These are phyloP conservation scores for Arthrocladium fulminans DNA, from an alignment of 2,329 filamentous ascomycete species.

Conservation along the genomic window DNA sequence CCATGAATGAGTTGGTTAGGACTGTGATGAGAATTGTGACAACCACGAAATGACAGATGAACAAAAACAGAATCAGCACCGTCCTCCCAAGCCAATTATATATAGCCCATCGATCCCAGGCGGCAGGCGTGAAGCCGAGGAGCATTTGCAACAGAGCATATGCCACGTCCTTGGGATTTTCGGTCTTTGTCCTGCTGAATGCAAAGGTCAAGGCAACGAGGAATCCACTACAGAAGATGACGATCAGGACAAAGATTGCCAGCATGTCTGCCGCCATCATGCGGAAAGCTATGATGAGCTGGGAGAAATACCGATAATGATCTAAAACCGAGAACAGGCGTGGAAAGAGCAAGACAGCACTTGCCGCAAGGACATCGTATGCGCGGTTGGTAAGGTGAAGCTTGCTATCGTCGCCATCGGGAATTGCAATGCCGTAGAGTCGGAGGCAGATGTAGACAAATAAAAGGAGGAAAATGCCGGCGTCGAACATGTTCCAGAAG, in stretches of 20 bases:
- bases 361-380: constrained; percentile 88
- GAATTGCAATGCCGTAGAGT: constrained; percentile 75
- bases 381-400: constrained; percentile 71
- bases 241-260: constrained; percentile 72
- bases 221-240: constrained; percentile 87
- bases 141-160: constrained; percentile 89
- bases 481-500: constrained; percentile 93
- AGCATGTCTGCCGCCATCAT: constrained; percentile 87
- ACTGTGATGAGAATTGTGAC: constrained; percentile 92
- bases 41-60: constrained; percentile 90
- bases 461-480: constrained; percentile 78
- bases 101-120: constrained; percentile 78
- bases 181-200: constrained; percentile 55
- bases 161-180: constrained; percentile 64
- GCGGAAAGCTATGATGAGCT: constrained; percentile 84
- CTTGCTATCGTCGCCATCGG: constrained; percentile 50
- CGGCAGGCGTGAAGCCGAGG: constrained; percentile 92
- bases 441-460: constrained; percentile 85
- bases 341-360: constrained; percentile 80
- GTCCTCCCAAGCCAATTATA: constrained; percentile 72
- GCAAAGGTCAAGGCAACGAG: constrained; percentile 90
- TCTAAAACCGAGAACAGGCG: constrained; percentile 88
- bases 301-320: constrained; percentile 92
- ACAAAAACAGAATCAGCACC: constrained; percentile 72
- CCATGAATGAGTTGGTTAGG: constrained; percentile 93